phyloP scores from a whole-genome alignment of 1,284 basidiomycete genomes.

The Ceratobasidium sp. region DNA sequence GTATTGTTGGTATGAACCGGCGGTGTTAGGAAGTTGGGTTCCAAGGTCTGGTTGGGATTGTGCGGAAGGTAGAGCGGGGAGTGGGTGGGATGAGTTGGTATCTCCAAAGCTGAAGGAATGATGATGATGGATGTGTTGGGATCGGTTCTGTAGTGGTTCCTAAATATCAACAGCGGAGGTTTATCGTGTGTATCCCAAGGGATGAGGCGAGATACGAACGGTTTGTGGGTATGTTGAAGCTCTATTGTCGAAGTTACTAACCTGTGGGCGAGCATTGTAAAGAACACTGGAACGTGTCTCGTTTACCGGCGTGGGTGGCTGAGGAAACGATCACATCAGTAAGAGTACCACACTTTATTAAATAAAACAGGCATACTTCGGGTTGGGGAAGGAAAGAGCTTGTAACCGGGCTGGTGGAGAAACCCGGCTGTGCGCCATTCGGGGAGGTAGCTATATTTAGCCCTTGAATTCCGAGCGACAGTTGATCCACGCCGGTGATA shows the following conservation, averaged over 20 bases:
- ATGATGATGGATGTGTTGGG: background rate
- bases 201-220: background rate
- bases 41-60: background rate
- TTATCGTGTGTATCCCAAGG: background rate
- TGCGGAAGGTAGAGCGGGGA: background rate
- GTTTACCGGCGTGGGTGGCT: background rate
- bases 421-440: background rate
- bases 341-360: background rate
- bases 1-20: background rate
- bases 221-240: constrained; percentile 4
- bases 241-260: background rate
- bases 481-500: background rate
- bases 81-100: background rate
- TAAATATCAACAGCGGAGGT: background rate
- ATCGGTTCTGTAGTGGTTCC: background rate
- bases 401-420: constrained; percentile 4
- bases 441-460: background rate
- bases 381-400: background rate
- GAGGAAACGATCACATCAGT: background rate
- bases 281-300: background rate
- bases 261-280: background rate
- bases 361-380: background rate
- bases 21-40: background rate
- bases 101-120: background rate
- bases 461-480: background rate